phyloP scores from a whole-genome alignment of 192 early-diverging fungal genomes.

The Diversispora eburnea region DNA sequence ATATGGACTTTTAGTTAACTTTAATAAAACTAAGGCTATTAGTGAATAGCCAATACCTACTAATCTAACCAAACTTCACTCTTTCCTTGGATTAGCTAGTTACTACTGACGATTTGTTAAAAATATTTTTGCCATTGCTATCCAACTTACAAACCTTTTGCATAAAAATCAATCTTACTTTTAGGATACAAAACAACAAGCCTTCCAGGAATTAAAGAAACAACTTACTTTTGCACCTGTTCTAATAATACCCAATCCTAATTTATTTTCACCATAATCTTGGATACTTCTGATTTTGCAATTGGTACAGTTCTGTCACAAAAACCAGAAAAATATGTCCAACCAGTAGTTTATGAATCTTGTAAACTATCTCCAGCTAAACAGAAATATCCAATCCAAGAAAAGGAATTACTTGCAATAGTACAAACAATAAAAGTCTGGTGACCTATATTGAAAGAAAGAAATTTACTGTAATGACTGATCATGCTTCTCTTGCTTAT shows the following conservation, averaged over 20 bases:
- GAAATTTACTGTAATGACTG: conserved; percentile 36
- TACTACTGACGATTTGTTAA: conserved; percentile 34
- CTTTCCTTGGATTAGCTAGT: conserved; percentile 34
- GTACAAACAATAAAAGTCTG: conserved; percentile 39
- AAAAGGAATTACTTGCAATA: conserved; percentile 44
- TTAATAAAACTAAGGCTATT: conserved; percentile 28
- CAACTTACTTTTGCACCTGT: conserved; percentile 29
- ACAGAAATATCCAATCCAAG: conserved; percentile 34
- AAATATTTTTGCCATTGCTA: conserved; percentile 24
- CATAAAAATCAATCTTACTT: conserved; percentile 30
- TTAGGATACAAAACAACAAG: conserved; percentile 14
- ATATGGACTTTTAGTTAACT: conserved; percentile 28
- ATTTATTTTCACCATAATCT: conserved; percentile 28
- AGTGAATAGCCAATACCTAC: conserved; percentile 28
- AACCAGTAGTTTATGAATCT: conserved; percentile 36
- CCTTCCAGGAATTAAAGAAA: conserved; percentile 35
- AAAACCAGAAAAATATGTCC: conserved; percentile 22
- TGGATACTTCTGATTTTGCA: conserved; percentile 41
- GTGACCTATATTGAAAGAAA: conserved; percentile 35
- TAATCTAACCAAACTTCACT: conserved; percentile 20
- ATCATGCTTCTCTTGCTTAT: conserved; percentile 41
- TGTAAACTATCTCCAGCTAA: conserved; percentile 31
- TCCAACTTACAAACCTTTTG: conserved; percentile 26
- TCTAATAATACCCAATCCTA: conserved; percentile 31
- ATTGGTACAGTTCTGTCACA: conserved; percentile 44